A percentile compares a stretch with the other conserved stretches of the same genome.
phyloP scores from a whole-genome alignment of 1,139 yeast genomes.

The Barnettozyma hawaiiensis region DNA sequence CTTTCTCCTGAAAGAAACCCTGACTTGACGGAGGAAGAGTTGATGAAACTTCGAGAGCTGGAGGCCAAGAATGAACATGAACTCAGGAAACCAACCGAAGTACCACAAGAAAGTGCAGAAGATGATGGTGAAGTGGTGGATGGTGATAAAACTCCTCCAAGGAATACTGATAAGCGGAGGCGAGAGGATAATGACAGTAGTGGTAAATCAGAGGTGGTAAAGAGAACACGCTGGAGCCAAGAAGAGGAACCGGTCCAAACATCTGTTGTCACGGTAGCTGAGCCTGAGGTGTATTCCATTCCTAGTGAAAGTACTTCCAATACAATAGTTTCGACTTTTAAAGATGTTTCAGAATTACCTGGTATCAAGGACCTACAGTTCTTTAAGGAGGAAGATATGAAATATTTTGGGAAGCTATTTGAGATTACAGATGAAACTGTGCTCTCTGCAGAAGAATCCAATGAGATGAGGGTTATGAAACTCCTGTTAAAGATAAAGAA shows the following conservation, averaged over 20 bases:
- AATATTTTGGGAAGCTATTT: slow-evolving; percentile 62
- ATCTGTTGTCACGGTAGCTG: not conserved
- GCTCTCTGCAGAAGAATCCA: slow-evolving; percentile 46
- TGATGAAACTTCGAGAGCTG: slow-evolving; percentile 26
- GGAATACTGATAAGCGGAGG: slow-evolving; percentile 27
- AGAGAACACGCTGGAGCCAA: slow-evolving; percentile 24
- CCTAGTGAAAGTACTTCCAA: slow-evolving; percentile 31
- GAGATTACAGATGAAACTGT: slow-evolving; percentile 33
- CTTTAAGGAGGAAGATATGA: slow-evolving; percentile 67
- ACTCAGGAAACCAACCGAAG: slow-evolving; percentile 9
- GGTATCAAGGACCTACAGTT: slow-evolving; percentile 59
- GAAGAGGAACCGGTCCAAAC: slow-evolving; percentile 20
- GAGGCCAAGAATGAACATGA: slow-evolving; percentile 21
- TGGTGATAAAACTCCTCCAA: slow-evolving; percentile 27
- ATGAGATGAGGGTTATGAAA: slow-evolving; percentile 58
- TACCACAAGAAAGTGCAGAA: not conserved
- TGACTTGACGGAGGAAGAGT: slow-evolving; percentile 21
- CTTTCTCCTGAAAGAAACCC: slow-evolving; percentile 29
- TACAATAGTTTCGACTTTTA: slow-evolving; percentile 23
- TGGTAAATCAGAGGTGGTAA: slow-evolving; percentile 12
- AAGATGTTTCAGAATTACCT: slow-evolving; percentile 48
- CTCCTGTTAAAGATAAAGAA: slow-evolving; percentile 68
- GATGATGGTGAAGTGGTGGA: slow-evolving; percentile 9
- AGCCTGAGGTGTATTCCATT: slow-evolving; percentile 19
- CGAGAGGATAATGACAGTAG: slow-evolving; percentile 30